A percentile compares a stretch with the other conserved stretches of the same genome.
Evolutionary conservation across 306 rosid genomes (phyloP).

Genomic region (Corylus americana): DNA sequence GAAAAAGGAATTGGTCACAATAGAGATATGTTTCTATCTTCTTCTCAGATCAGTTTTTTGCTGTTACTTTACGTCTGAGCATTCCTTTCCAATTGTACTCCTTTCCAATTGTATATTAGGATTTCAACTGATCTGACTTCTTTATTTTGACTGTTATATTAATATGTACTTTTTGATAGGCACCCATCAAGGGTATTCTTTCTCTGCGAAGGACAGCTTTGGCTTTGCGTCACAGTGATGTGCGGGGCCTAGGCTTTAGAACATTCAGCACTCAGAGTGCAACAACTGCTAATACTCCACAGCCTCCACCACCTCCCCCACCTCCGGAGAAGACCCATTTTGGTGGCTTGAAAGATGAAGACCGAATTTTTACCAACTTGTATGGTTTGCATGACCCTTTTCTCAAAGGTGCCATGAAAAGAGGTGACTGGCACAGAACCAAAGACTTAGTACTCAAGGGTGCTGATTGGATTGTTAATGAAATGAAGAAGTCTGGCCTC

Average conservation of each 20-base stretch:
- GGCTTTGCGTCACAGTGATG: conserved; percentile 46
- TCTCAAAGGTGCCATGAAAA: conserved; percentile 94
- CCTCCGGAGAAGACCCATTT: conserved; percentile 96
- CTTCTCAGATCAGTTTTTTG: not conserved
- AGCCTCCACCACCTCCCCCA: conserved; percentile 84
- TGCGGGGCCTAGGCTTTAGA: conserved; percentile 54
- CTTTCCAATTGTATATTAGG: not conserved
- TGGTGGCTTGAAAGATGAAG: conserved; percentile 96
- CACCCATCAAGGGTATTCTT: conserved; percentile 72
- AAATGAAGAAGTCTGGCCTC: conserved; percentile 93
- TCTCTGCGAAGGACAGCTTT: conserved; percentile 53
- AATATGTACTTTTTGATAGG: conserved; percentile 37
- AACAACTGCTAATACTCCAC: conserved; percentile 60
- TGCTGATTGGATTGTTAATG: conserved; percentile 98
- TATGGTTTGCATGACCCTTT: conserved; percentile 96
- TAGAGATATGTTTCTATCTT: not conserved
- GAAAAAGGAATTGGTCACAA: not conserved
- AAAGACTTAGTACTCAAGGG: conserved; percentile 93
- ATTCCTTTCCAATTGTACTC: not conserved
- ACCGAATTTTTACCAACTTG: conserved; percentile 90
- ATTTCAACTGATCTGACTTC: not conserved
- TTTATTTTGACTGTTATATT: conserved; percentile 7
- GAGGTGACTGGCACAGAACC: conserved; percentile 94
- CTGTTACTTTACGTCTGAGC: not conserved
- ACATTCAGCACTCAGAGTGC: conserved; percentile 80